Percentiles rank a stretch among this genome's conserved stretches.
phyloP scores from a whole-genome alignment of 352 stramenopile species.

The Phytopythium aichiense region DNA sequence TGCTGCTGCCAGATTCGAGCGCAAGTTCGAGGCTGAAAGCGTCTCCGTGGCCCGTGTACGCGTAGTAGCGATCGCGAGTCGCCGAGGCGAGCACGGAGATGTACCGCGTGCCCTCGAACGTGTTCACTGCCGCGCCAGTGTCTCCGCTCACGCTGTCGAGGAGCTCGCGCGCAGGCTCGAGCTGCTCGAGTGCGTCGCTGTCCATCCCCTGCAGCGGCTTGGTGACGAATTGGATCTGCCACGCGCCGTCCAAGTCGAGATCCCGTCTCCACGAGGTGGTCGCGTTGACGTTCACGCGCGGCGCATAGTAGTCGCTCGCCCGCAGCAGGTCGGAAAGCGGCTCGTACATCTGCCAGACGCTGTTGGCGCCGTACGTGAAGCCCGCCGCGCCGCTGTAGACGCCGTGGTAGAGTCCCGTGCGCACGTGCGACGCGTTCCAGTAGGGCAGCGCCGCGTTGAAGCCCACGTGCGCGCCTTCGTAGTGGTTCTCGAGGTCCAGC shows the following conservation, averaged over 20 bases:
- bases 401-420: slow-evolving; percentile 17
- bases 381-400: slow-evolving; percentile 13
- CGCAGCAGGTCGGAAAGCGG: slow-evolving; percentile 11
- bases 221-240: slow-evolving; percentile 17
- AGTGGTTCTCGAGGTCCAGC: slow-evolving; percentile 20
- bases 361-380: slow-evolving; percentile 23
- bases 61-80: slow-evolving; percentile 10
- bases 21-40: slow-evolving; percentile 13
- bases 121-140: slow-evolving; percentile 8
- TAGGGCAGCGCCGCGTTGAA: slow-evolving; percentile 5
- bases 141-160: slow-evolving; percentile 12
- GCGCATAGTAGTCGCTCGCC: slow-evolving; percentile 14
- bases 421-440: slow-evolving; percentile 16
- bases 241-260: slow-evolving; percentile 15
- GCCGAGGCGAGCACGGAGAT: slow-evolving; percentile 14
- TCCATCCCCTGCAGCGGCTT: slow-evolving; percentile 17
- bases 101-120: slow-evolving; percentile 12
- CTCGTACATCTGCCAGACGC: slow-evolving; percentile 22
- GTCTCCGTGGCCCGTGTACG: slow-evolving; percentile 20
- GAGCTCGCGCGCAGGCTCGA: slow-evolving; percentile 11
- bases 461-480: slow-evolving; percentile 16
- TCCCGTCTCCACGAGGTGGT: slow-evolving; percentile 14
- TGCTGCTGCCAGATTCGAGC: slow-evolving; percentile 5
- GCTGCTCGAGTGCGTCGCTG: slow-evolving; percentile 8
- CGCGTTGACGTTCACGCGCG: slow-evolving; percentile 10